Conservation (phyloP, 225 moss, liverwort and hornwort genomes). For the Bryoerythrophyllum caledonicum region DNA sequence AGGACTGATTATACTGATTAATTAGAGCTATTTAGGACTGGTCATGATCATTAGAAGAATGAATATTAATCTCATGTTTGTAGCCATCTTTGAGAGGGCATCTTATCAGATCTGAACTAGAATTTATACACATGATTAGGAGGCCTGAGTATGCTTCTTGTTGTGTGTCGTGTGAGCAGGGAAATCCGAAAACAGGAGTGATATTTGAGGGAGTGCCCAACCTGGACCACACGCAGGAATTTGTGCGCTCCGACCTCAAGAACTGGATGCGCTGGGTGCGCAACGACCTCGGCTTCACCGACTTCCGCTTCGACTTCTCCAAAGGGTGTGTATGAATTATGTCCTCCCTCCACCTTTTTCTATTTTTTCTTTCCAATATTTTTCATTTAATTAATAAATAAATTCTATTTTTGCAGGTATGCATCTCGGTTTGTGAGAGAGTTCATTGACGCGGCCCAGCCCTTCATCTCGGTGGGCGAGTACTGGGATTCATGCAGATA, state of each 20-base stretch:
- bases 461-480: conserved; percentile 78
- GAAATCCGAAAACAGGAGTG: conserved; percentile 85
- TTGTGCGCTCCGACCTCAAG: conserved; percentile 87
- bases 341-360: not conserved
- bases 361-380: not conserved
- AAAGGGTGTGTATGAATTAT: conserved; percentile 60
- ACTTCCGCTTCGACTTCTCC: conserved; percentile 88
- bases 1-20: too few relatives aligned
- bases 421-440: conserved; percentile 77
- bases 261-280: conserved; percentile 84
- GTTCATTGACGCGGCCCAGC: conserved; percentile 72
- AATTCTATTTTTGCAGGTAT: conserved; percentile 72
- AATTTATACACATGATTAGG: not conserved
- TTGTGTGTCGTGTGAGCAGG: conserved; percentile 39
- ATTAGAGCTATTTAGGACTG: too few relatives aligned
- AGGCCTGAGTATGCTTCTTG: conserved; percentile 18
- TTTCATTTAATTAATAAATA: too few relatives aligned
- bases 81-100: too few relatives aligned
- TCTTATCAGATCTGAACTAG: too few relatives aligned
- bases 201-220: conserved; percentile 94
- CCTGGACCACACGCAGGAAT: conserved; percentile 89
- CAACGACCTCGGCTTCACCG: conserved; percentile 79
- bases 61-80: too few relatives aligned
- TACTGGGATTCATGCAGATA: conserved; percentile 96
- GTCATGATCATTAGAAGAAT: too few relatives aligned